A percentile compares a stretch with the other conserved stretches of the same genome.
Conservation (phyloP, 208 protist genomes). For the Strigomonas culicis region DNA sequence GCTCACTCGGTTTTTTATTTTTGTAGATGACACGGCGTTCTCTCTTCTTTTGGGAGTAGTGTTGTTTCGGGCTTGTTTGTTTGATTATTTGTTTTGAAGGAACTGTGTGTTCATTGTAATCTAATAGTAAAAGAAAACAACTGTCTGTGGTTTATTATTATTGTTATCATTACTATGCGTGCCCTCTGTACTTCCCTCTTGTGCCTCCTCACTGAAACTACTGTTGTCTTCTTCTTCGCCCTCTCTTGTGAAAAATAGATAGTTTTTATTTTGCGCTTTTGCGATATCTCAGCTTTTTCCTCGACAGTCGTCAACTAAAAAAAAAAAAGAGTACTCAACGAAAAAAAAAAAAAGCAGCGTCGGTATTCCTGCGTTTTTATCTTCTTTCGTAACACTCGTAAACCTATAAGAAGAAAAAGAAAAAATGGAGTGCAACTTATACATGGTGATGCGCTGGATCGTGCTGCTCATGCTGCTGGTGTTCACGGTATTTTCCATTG, state of each 20-base stretch:
- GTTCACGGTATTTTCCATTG: constrained; percentile 30
- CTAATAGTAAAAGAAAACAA: neutral
- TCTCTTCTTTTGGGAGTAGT: neutral
- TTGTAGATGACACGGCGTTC: neutral
- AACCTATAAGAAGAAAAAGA: constrained; percentile 11
- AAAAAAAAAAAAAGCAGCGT: constrained; percentile 1
- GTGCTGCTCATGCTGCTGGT: constrained; percentile 26
- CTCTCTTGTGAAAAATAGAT: neutral
- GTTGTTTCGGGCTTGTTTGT: neutral
- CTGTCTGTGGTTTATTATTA: neutral
- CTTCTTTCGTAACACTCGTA: neutral
- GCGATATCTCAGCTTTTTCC: neutral
- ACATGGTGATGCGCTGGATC: constrained; percentile 30
- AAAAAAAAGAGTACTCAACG: neutral
- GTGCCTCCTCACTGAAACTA: neutral
- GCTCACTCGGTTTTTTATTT: too few species aligned
- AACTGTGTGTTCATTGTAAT: neutral
- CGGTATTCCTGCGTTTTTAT: neutral
- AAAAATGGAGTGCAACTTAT: constrained; percentile 10
- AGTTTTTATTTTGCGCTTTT: constrained; percentile 3
- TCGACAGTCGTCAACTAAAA: neutral
- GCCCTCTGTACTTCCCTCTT: constrained; percentile 3
- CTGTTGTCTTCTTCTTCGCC: neutral
- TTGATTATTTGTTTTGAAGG: neutral
- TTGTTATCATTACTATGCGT: neutral